Evolutionary conservation across 768 basidiomycete species (phyloP), one percentile per base, ranked within the genome.

Genomic region (Termitomyces sp.): DNA sequence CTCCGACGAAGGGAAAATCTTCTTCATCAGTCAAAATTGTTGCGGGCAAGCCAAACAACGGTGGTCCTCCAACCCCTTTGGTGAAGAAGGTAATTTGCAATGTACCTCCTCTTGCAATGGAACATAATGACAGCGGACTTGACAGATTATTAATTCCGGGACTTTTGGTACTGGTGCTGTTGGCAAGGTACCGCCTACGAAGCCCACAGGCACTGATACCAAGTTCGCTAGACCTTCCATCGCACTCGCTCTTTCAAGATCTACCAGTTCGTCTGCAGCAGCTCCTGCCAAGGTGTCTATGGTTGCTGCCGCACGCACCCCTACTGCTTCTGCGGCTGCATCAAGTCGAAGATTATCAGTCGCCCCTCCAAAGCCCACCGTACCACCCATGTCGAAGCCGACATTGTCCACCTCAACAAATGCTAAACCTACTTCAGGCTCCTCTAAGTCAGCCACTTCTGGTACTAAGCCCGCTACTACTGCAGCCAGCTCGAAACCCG

Each of bases 31-130:
- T 72, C 57, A 83, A 78, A 66, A 66, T 76, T 56, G 61, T 73
- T 41, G 63, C 75, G 25, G 72, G 69, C 50, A 87, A 83, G 72
- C 57, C 75, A n/a, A n/a, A n/a, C 23, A 75, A 75, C 50, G 78
- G 72, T 62, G 75, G 72, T 32, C 77, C 83, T 34, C 71, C 81
- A 41, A 81, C 84, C 19, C 78, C 82, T 54, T 68, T 77, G 10
- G 85, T 85, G 46, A 92, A 88, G 75, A 90, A 87, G 81, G 90
- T 86, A 43, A 10, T 53, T 66, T 55, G 32, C 31, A 46, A 38
- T n/a, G 17, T 27, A 51, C 43, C 21, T 47, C 45, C 11, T 4
- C 19, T 46, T n/a, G 2, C 16, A 23, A 31, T 46, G 43, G 23
- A 9, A 19, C 49, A 44, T 31, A 37, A 37, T 40, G 17, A 38